Percentiles rank a stretch among this genome's conserved stretches.
These are phyloP conservation scores for Hibiscus mutabilis DNA, from an alignment of 345 rosid species.

Conservation along the genomic window DNA sequence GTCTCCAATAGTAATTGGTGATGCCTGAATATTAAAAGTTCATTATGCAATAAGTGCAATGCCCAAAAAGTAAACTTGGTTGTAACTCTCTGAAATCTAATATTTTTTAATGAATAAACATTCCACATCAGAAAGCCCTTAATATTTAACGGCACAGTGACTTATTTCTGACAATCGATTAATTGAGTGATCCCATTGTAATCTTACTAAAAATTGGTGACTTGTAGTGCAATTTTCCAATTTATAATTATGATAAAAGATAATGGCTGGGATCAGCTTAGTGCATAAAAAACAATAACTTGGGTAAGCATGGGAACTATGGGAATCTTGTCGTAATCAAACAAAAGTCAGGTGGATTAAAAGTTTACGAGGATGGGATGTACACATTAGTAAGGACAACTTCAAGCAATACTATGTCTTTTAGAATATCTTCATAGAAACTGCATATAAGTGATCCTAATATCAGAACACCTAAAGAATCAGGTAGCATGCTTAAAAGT, in stretches of 20 bases:
- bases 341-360: background rate
- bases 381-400: background rate
- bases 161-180: no score
- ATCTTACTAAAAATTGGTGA: no score
- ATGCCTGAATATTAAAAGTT: constrained; percentile 45
- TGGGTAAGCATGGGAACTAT: background rate
- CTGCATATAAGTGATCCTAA: background rate
- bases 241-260: background rate
- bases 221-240: no score
- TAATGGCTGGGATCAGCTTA: background rate
- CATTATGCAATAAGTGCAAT: background rate
- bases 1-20: constrained; percentile 53
- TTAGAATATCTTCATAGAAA: background rate
- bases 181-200: no score
- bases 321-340: background rate
- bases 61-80: background rate
- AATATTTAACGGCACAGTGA: no score
- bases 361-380: background rate
- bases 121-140: no score
- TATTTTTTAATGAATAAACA: no score
- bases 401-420: background rate
- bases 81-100: no score
- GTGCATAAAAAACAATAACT: background rate
- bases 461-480: background rate
- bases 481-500: background rate